phyloP scores from a whole-genome alignment of 257 asterid species.

The Nyctanthes arbortristis region DNA sequence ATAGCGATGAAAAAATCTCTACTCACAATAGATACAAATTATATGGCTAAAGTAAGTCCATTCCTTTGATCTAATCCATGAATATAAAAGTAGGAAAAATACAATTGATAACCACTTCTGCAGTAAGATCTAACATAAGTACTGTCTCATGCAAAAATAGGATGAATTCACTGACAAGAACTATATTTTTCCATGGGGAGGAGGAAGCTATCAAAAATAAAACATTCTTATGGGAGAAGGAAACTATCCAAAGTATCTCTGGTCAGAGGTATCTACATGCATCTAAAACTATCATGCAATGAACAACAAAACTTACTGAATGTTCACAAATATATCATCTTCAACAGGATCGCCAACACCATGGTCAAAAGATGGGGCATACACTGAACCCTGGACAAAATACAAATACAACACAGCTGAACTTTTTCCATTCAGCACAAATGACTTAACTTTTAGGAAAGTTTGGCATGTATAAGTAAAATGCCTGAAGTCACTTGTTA shows the following conservation, averaged over 20 bases:
- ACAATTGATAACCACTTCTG: conserved; percentile 8
- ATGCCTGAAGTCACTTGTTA: not conserved
- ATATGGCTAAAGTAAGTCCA: conserved; percentile 16
- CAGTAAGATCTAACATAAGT: conserved; percentile 5
- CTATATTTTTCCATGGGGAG: not conserved
- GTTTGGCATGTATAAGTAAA: conserved; percentile 10
- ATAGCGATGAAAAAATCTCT: conserved; percentile 1
- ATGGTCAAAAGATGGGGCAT: conserved; percentile 90
- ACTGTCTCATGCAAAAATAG: conserved; percentile 1
- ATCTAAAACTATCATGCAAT: conserved; percentile 12
- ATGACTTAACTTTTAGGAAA: conserved; percentile 3
- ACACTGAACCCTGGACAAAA: conserved; percentile 70
- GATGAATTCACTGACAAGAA: not conserved
- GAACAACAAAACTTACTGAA: conserved; percentile 58
- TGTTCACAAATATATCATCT: conserved; percentile 82
- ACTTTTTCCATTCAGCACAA: not conserved
- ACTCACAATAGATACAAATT: not conserved
- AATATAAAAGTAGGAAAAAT: conserved; percentile 16
- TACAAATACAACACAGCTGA: conserved; percentile 11
- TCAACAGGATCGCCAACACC: conserved; percentile 96
- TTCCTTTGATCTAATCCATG: conserved; percentile 6
- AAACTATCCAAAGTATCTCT: not conserved
- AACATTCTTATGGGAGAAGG: not conserved
- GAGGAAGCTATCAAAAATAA: not conserved
- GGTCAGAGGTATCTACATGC: not conserved